These are phyloP conservation scores for Xylaria sp. DNA, from an alignment of 2,329 filamentous ascomycete species.

Conservation along the genomic window DNA sequence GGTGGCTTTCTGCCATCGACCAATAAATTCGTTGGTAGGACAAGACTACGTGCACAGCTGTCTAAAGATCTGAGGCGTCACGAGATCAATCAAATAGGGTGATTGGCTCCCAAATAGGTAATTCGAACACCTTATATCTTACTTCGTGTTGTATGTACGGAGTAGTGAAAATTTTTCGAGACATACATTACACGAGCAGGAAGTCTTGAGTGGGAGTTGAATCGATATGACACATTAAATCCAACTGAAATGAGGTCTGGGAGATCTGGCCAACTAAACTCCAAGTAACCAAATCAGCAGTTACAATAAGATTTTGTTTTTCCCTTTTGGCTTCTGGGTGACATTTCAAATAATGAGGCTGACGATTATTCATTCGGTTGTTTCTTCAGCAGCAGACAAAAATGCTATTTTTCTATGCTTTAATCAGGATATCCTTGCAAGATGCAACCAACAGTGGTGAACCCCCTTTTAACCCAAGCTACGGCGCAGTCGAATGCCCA, in stretches of 20 bases:
- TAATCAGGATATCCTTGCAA: neutral
- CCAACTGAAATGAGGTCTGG: neutral
- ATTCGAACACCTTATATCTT: conserved; percentile 27
- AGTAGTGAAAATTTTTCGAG: neutral
- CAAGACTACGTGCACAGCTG: neutral
- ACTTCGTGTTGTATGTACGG: conserved; percentile 2
- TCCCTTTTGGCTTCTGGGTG: neutral
- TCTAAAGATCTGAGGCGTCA: neutral
- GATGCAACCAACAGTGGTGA: neutral
- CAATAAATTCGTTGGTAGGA: neutral
- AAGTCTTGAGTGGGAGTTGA: conserved; percentile 17
- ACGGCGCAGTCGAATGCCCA: conserved; percentile 23
- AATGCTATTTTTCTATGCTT: neutral
- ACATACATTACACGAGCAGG: neutral
- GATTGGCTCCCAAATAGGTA: neutral
- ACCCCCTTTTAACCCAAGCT: neutral
- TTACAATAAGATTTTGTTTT: neutral
- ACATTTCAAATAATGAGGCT: neutral
- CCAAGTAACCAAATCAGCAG: neutral
- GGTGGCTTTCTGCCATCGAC: conserved; percentile 12
- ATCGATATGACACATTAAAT: neutral
- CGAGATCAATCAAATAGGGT: neutral
- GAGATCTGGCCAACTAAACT: neutral
- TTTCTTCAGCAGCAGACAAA: too few relatives aligned
- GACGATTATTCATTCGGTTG: neutral